phyloP scores from a whole-genome alignment of 352 stramenopile genomes.

The Phytopythium helicoides region DNA sequence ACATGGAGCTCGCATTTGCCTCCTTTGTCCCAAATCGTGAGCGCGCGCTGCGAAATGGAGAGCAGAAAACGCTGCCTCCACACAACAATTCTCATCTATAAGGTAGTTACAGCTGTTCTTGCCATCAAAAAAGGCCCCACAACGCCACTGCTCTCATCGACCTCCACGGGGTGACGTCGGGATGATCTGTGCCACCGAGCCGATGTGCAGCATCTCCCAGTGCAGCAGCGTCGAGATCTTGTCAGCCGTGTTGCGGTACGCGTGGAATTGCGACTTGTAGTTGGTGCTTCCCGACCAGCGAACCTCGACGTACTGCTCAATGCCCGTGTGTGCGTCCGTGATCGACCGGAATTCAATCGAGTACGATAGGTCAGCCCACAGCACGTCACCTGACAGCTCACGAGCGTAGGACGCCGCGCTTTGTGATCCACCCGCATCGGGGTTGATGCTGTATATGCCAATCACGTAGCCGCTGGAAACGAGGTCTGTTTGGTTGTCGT shows the following conservation, averaged over 20 bases:
- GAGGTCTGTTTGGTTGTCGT: not conserved
- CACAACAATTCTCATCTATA: too few species aligned
- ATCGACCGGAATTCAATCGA: slow-evolving; percentile 21
- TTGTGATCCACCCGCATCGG: not conserved
- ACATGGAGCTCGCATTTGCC: too few species aligned
- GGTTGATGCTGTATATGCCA: slow-evolving; percentile 10
- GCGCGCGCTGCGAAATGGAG: too few species aligned
- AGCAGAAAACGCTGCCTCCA: too few species aligned
- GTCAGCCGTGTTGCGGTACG: slow-evolving; percentile 21
- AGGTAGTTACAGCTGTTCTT: too few species aligned
- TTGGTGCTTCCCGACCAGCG: slow-evolving; percentile 24
- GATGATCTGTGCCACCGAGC: slow-evolving; percentile 17
- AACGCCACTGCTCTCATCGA: too few species aligned
- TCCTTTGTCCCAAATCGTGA: too few species aligned
- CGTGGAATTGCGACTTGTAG: slow-evolving; percentile 23
- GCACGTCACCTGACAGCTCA: slow-evolving; percentile 20
- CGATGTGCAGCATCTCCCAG: slow-evolving; percentile 21
- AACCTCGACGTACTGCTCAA: slow-evolving; percentile 15
- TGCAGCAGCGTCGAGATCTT: slow-evolving; percentile 19
- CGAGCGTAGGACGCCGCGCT: slow-evolving; percentile 25
- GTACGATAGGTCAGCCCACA: slow-evolving; percentile 20
- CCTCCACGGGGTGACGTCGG: slow-evolving; percentile 14
- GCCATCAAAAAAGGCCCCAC: too few species aligned
- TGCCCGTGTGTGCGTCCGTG: slow-evolving; percentile 6
- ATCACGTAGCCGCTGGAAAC: slow-evolving; percentile 7